Base-by-base conservation (phyloP, 257 asterid species). In the Jasminum sambac region DNA sequence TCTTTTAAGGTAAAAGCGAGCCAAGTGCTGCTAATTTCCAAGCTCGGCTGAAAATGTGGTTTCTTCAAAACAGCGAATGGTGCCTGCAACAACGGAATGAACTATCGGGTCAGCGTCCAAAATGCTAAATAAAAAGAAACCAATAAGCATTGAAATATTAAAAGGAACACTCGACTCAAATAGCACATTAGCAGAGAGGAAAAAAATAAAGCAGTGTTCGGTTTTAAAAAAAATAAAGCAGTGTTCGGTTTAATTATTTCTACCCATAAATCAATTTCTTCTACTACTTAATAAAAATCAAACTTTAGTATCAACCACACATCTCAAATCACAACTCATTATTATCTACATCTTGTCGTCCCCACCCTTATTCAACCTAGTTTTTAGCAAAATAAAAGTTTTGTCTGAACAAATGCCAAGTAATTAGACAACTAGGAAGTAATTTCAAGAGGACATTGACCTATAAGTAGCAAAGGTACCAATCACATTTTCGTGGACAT, bases 401-500 rank as follows among this genome's bases (percentile, higher is more conserved):
- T 30, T 30, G 4, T 30, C 2, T 30, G 36, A 30, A 30, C 36
- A 30, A 1, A 30, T 30, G 36, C 46, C 52, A 11, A 69, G 23
- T 12, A 21, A 25, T 59, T 23, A 30, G 46, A 23, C 14, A 17
- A 11, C 48, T 26, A 4, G 44, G 74, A 76, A 69, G 43, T 62
- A 43, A 50, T 9, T 55, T 76, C 48, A 34, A 78, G 57, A 76
- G 44, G 69, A 83, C 85, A 85, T 76, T 57, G 43, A 75, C 21
- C 69, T n/a, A 43, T 79, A 72, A 68, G 73, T 65, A 48, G 24
- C 10, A 71, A 55, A 48, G 43, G 43, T 72, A 71, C 79, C 84
- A 84, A 71, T 84, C 88, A 84, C 86, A 84, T 81, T 74, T 81
- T 79, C 42, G 88, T 81, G 66, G 85, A 75, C 85, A 77, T 77